Evolutionary conservation across 2,329 filamentous ascomycete genomes (phyloP).

Genomic region (Cladobotryum protrusum): DNA sequence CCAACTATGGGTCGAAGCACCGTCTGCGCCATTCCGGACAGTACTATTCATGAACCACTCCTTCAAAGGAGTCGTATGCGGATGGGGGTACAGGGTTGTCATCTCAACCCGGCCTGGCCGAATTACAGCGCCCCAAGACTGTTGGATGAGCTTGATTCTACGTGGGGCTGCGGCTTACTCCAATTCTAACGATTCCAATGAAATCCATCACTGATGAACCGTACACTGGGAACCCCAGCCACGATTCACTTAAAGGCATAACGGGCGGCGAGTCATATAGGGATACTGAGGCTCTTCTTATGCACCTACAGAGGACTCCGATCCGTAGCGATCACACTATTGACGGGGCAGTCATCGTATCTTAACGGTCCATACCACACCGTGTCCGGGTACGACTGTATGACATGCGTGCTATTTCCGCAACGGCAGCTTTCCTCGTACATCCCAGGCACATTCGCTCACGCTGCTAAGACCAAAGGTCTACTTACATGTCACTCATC

Average conservation of each 20-base stretch:
- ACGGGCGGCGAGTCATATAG: no score
- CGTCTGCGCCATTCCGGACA: slow-evolving; percentile 69
- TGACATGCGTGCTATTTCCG: slow-evolving; percentile 32
- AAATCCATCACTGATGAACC: slow-evolving; percentile 75
- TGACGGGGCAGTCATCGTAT: slow-evolving; percentile 30
- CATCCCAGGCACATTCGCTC: slow-evolving; percentile 26
- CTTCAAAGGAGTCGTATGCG: slow-evolving; percentile 48
- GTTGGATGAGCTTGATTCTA: slow-evolving; percentile 51
- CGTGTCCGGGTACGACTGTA: slow-evolving; percentile 30
- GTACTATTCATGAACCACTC: slow-evolving; percentile 61
- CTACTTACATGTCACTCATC: slow-evolving; percentile 44
- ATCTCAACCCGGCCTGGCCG: slow-evolving; percentile 59
- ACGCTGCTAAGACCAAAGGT: slow-evolving; percentile 35
- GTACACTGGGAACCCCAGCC: slow-evolving; percentile 80
- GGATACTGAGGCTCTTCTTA: slow-evolving; percentile 80
- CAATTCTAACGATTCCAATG: slow-evolving; percentile 68
- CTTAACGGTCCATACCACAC: slow-evolving; percentile 20
- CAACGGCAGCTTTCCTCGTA: slow-evolving; percentile 25
- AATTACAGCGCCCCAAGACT: slow-evolving; percentile 55
- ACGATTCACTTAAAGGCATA: slow-evolving; percentile 71
- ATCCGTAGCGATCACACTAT: slow-evolving; percentile 50
- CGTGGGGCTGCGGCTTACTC: slow-evolving; percentile 38
- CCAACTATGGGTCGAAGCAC: slow-evolving; percentile 31
- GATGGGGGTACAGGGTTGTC: slow-evolving; percentile 72
- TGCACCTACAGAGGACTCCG: slow-evolving; percentile 66